A percentile compares a stretch with the other conserved stretches of the same genome.
Conservation (phyloP, 345 rosid genomes). For the Physaria fendleri region DNA sequence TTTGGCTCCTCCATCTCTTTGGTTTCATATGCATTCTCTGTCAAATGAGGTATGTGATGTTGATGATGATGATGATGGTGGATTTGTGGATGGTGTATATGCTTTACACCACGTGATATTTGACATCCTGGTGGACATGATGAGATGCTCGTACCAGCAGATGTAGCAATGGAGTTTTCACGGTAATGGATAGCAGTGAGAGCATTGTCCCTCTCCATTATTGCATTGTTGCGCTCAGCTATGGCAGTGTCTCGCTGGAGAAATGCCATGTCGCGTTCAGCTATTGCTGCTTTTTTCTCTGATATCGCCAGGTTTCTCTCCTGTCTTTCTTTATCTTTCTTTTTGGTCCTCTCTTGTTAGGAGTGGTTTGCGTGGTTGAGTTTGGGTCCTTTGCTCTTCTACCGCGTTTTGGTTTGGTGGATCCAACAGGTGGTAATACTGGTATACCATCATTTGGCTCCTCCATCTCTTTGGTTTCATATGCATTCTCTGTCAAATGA, state of each 20-base stretch:
- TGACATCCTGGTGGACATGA: conserved; percentile 75
- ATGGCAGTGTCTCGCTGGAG: conserved; percentile 93
- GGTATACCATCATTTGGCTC: no score
- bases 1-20: conserved; percentile 57
- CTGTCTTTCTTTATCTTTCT: conserved; percentile 90
- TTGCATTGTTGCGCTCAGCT: conserved; percentile 85
- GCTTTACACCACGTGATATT: conserved; percentile 78
- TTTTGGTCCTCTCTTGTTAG: no score
- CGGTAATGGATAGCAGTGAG: conserved; percentile 79
- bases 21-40: conserved; percentile 47
- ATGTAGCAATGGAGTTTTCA: conserved; percentile 54
- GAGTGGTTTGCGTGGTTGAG: no score
- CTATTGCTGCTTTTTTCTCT: conserved; percentile 84
- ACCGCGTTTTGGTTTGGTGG: no score
- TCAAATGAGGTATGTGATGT: conserved; percentile 51
- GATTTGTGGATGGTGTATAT: conserved; percentile 62
- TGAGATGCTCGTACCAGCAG: conserved; percentile 36
- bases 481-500: conserved; percentile 51
- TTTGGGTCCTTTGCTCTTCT: no score
- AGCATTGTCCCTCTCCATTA: conserved; percentile 80
- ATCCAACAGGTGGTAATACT: no score
- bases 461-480: conserved; percentile 55
- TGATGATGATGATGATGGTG: conserved; percentile 74
- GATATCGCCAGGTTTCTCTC: conserved; percentile 87
- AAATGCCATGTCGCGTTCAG: conserved; percentile 90